Evolutionary conservation across 495 filamentous ascomycete species (phyloP), one percentile per base, ranked within the genome.

Genomic region (Talaromyces liani): DNA sequence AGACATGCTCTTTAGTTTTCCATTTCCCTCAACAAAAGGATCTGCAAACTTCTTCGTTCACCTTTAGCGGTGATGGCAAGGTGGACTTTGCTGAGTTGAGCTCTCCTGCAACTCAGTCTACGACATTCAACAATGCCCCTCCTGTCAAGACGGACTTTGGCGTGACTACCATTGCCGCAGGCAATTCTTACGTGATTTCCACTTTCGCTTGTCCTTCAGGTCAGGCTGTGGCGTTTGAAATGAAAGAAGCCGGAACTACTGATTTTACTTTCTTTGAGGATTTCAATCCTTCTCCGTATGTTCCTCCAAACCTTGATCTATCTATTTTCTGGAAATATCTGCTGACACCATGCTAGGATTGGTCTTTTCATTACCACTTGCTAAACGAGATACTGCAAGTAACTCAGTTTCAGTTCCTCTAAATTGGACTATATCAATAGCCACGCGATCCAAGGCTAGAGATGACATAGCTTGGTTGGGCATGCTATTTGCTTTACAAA

Each of bases 1-100:
- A 84, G 72, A 87, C 77, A 0, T 92, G 89, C 73, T 77, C 77
- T 34, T 79, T 90, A 7, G 71, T 88, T 59, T 90, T 92, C 78
- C 75, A 88, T 41, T 84, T 90, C 72, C 88, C 89, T 6, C 63
- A 74, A 57, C 69, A 76, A 63, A 62, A 73, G 6, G 69, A 85
- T 33, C 79, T 87, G 29, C 69, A 77, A 65, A 85, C 85, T 9
- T 85, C 83, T 0, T 74, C 78, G 12, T 88, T 76, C 70, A 83
- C 72, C 63, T 75, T 88, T 66, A 81, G 77, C 14, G 86, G 85
- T 18, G 75, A 80, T 24, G 85, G 85, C n/a, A 75, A 75, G 63
- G 67, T 89, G 25, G 74, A 85, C 60, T 80, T 88, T 65, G 67
- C 75, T 27, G 69, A 72, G 29, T 75, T 90, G 2, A 67, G 67